A percentile compares a stretch with the other conserved stretches of the same genome.
Evolutionary conservation across 2,329 filamentous ascomycete species (phyloP).

Genomic region (Hirsutella thompsonii): DNA sequence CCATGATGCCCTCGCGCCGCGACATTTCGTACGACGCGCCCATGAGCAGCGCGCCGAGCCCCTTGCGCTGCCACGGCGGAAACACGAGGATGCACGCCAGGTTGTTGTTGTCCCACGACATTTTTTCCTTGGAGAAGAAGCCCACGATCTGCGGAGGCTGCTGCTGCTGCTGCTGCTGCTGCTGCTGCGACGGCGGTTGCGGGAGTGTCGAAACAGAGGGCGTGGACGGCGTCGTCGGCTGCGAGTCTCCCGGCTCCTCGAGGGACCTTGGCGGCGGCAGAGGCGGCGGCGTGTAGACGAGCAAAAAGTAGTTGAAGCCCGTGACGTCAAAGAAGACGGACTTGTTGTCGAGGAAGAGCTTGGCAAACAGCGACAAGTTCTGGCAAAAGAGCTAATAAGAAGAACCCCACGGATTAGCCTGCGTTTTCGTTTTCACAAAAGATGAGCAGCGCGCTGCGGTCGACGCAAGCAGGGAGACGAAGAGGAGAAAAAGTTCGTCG

Average conservation of each 20-base stretch:
- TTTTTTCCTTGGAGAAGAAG: constrained; percentile 99
- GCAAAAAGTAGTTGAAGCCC: constrained; percentile 87
- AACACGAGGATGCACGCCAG: constrained; percentile 93
- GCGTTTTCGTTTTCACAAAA: too few species aligned
- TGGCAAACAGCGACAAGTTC: constrained; percentile 90
- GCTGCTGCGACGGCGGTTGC: too few species aligned
- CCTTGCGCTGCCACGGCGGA: constrained; percentile 87
- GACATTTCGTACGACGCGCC: constrained; percentile 89
- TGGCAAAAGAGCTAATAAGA: constrained; percentile 91
- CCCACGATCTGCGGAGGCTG: constrained; percentile 54
- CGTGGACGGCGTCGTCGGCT: constrained; percentile 1
- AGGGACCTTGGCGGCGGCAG: constrained; percentile 4
- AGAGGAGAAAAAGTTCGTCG: too few species aligned
- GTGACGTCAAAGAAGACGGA: constrained; percentile 96
- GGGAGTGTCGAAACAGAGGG: too few species aligned
- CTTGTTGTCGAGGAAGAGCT: constrained; percentile 96
- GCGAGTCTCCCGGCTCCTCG: too few species aligned
- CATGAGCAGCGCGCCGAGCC: constrained; percentile 80
- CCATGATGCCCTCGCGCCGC: constrained; percentile 66
- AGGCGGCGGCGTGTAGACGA: constrained; percentile 53
- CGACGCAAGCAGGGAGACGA: too few species aligned
- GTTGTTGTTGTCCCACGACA: constrained; percentile 98
- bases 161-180: too few species aligned
- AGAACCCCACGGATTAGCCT: too few species aligned
- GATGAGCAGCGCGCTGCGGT: too few species aligned